A percentile compares a stretch with the other conserved stretches of the same genome.
Evolutionary conservation across 2,329 filamentous ascomycete species (phyloP).

Genomic region (Chaetomiaceae sp.): DNA sequence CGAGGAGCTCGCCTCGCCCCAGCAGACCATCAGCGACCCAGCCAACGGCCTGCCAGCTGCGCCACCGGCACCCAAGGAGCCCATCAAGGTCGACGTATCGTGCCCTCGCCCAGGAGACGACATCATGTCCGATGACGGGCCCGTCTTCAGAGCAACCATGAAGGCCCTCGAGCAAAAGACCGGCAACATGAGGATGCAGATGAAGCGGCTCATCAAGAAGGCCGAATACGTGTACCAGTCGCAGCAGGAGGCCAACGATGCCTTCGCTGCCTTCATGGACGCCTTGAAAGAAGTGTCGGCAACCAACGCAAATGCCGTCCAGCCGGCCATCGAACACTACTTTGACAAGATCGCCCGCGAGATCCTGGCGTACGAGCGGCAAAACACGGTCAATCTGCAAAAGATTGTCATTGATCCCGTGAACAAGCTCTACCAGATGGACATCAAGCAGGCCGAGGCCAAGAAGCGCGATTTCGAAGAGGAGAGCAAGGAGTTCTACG

Average conservation of each 20-base stretch:
- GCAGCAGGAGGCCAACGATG: constrained; percentile 80
- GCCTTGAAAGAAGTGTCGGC: constrained; percentile 81
- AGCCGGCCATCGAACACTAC: constrained; percentile 94
- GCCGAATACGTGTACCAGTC: constrained; percentile 83
- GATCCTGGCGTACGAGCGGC: constrained; percentile 79
- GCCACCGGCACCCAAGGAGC: constrained; percentile 37
- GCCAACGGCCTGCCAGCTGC: constrained; percentile 20
- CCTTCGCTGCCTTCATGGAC: constrained; percentile 76
- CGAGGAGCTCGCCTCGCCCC: constrained; percentile 56
- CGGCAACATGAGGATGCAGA: constrained; percentile 84
- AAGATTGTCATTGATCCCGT: constrained; percentile 94
- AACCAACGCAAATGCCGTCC: constrained; percentile 94
- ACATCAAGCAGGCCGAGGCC: constrained; percentile 95
- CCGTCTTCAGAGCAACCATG: constrained; percentile 93
- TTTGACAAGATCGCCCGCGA: constrained; percentile 95
- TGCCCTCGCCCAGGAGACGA: constrained; percentile 84
- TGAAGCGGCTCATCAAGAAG: constrained; percentile 93
- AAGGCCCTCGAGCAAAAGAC: constrained; percentile 96
- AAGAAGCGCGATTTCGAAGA: constrained; percentile 99
- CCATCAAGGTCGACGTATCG: constrained; percentile 80
- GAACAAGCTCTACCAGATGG: constrained; percentile 83
- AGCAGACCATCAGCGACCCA: constrained; percentile 37
- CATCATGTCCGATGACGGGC: constrained; percentile 83
- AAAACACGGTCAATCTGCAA: constrained; percentile 79
- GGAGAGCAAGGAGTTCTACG: constrained; percentile 97